Percentiles rank a stretch among this genome's conserved stretches.
Conservation (phyloP, 2,329 filamentous ascomycete genomes). For the Fusarium succisae region DNA sequence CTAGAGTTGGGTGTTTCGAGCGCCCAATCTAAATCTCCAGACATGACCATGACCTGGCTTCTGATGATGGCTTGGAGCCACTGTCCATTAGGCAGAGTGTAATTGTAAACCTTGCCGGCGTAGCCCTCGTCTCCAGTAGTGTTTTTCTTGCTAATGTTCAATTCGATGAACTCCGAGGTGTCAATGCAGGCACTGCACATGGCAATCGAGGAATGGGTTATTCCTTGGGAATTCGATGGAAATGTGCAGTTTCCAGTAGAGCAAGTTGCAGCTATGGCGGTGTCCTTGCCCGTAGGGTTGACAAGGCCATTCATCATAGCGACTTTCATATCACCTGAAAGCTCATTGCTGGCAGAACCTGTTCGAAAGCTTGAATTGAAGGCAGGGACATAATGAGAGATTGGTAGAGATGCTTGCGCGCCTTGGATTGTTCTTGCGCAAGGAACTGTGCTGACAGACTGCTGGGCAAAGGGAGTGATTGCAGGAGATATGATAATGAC, state of each 20-base stretch:
- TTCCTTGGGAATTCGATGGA: not conserved
- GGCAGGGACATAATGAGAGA: not conserved
- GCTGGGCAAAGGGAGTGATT: constrained; percentile 3
- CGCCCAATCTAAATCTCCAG: not conserved
- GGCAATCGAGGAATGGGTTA: not conserved
- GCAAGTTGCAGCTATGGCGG: not conserved
- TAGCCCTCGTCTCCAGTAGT: fast-evolving
- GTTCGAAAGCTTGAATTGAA: fast-evolving
- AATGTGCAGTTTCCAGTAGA: constrained; percentile 10
- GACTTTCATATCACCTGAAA: not conserved
- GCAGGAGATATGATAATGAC: not conserved
- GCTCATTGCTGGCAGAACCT: fast-evolving
- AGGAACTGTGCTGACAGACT: not conserved
- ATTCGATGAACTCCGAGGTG: not conserved
- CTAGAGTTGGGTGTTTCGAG: not conserved
- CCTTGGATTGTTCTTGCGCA: not conserved
- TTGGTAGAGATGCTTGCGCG: not conserved
- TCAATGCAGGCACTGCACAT: constrained; percentile 8
- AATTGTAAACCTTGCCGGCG: not conserved
- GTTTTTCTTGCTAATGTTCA: fast-evolving
- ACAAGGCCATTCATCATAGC: constrained; percentile 1
- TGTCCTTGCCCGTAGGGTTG: not conserved
- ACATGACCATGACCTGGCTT: not conserved
- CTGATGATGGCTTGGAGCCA: not conserved
- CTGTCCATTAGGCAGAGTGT: not conserved